Evolutionary conservation across 768 basidiomycete genomes (phyloP).

Genomic region (Suillus lakei): DNA sequence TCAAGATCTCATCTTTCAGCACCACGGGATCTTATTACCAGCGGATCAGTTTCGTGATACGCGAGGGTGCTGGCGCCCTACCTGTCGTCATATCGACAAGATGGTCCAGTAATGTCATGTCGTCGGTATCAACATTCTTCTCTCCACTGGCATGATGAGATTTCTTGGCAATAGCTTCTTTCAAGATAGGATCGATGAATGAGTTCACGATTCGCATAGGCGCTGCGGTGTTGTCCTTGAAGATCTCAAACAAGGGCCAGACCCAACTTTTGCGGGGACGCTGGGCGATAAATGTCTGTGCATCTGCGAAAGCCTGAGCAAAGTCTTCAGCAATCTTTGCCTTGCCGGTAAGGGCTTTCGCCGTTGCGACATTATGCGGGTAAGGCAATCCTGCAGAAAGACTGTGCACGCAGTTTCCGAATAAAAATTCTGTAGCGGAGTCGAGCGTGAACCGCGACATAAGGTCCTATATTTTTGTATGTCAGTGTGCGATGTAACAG

Average conservation of each 20-base stretch:
- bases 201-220: constrained; percentile 59
- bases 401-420: constrained; percentile 60
- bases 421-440: constrained; percentile 68
- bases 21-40: constrained; percentile 28
- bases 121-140: constrained; percentile 34
- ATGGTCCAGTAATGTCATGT: constrained; percentile 59
- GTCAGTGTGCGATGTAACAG: not conserved
- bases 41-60: constrained; percentile 7
- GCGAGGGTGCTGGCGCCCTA: constrained; percentile 37
- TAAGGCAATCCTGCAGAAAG: constrained; percentile 57
- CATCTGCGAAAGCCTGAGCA: constrained; percentile 51
- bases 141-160: constrained; percentile 29
- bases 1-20: constrained; percentile 37
- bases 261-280: constrained; percentile 51
- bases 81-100: constrained; percentile 54
- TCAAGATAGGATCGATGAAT: constrained; percentile 51
- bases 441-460: constrained; percentile 70
- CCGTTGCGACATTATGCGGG: constrained; percentile 43
- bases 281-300: constrained; percentile 47
- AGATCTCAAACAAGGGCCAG: constrained; percentile 60
- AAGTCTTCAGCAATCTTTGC: constrained; percentile 47
- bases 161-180: constrained; percentile 50
- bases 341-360: constrained; percentile 24
- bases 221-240: constrained; percentile 46
- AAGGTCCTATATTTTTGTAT: constrained; percentile 47